These are phyloP conservation scores for Daldinia decipiens DNA, from an alignment of 495 filamentous ascomycete species.

Conservation along the genomic window DNA sequence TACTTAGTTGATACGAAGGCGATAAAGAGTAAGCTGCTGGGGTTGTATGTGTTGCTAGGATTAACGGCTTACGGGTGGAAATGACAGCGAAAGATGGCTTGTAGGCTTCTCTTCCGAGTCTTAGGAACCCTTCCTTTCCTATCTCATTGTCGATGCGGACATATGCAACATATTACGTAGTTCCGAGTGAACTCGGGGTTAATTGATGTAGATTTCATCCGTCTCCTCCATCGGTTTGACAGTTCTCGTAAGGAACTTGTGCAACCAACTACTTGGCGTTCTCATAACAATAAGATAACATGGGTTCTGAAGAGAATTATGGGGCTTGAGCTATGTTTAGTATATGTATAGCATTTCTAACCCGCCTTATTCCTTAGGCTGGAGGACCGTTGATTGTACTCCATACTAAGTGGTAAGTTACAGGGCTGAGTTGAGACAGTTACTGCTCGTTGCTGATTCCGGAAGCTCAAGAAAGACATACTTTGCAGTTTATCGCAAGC, in stretches of 20 bases:
- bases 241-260: constrained; percentile 12
- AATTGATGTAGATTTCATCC: not conserved
- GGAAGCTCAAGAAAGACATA: constrained; percentile 22
- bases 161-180: constrained; percentile 22
- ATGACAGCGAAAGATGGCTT: constrained; percentile 20
- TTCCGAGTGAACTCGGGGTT: not conserved
- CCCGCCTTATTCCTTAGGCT: constrained; percentile 11
- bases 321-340: constrained; percentile 38
- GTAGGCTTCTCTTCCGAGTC: constrained; percentile 10
- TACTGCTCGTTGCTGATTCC: constrained; percentile 23
- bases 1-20: constrained; percentile 10
- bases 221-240: not conserved
- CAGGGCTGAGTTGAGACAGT: constrained; percentile 35
- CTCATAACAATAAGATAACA: constrained; percentile 7
- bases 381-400: constrained; percentile 20
- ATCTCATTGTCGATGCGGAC: constrained; percentile 14
- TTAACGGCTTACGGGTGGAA: constrained; percentile 6
- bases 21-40: constrained; percentile 25
- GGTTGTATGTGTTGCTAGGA: constrained; percentile 25
- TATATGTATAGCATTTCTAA: constrained; percentile 7
- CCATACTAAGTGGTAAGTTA: constrained; percentile 17
- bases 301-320: constrained; percentile 23
- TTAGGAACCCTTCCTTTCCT: constrained; percentile 10
- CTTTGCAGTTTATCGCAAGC: constrained; percentile 17
- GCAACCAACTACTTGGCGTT: constrained; percentile 18